Base-by-base conservation (phyloP, 345 rosid species). In the Schrenkiella parvula region DNA sequence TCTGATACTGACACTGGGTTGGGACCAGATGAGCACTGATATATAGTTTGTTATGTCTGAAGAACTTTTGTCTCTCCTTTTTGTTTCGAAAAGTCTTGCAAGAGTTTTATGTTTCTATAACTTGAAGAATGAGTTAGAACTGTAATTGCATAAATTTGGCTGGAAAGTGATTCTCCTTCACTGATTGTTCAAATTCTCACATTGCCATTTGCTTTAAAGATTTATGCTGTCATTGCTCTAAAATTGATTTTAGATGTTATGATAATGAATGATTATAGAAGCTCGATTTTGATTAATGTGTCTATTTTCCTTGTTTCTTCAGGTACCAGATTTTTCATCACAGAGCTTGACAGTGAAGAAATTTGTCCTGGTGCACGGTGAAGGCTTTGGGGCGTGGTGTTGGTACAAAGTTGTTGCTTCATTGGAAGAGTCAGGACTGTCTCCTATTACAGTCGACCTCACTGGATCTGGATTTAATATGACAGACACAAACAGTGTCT, bases 351-450 rank as follows among this genome's bases (percentile, higher is more conserved):
- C 76, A 44, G 73, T 80, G 37, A 93, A 82, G 77, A 93, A 80
- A 62, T 61, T 91, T 13, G 78, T 93, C 14, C 50, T 93, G 64
- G 79, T 93, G 58, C 97, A 93, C 10, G 98, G 98, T 74, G 98
- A 88, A 82, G 98, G 98, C 0, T 93, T 89, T 83, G 98, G 98
- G 44, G 98, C 98, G 17, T 93, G 98, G 98, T 91, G 97, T 82
- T 93, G 98, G 98, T 93, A 93, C 79, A 91, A 93, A 78, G 85
- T 88, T 5, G 80, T 93, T 71, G 87, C 92, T 70, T 84, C 81
- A 28, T 69, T 91, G 76, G 97, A 93, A 83, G 98, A 93, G 84
- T 89, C 80, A 4, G 91, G 97, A 50, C 82, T 89, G 56, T 77
- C 73, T 67, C 91, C 98, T 13, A 70, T 80, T 17, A 91, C 96